These are phyloP conservation scores for Keithomyces neogunnii DNA, from an alignment of 2,329 filamentous ascomycete genomes.

Conservation along the genomic window DNA sequence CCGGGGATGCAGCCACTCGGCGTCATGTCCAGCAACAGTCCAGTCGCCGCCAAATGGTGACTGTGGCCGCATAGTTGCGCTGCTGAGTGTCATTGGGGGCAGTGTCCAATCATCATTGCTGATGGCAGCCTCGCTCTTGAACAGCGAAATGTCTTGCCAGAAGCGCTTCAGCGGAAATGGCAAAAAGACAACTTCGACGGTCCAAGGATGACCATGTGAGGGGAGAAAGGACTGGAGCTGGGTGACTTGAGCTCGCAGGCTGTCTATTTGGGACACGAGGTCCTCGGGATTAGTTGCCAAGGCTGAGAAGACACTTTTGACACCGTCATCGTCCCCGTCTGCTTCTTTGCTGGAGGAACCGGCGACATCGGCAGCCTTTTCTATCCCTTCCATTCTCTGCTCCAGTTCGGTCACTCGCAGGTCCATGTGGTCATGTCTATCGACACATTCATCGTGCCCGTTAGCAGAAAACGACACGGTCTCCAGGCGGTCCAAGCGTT, in stretches of 20 bases:
- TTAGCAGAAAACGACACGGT: constrained; percentile 58
- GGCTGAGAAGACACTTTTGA: constrained; percentile 38
- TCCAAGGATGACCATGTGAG: constrained; percentile 57
- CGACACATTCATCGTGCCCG: constrained; percentile 60
- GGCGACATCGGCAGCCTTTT: constrained; percentile 48
- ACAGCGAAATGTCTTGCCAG: constrained; percentile 43
- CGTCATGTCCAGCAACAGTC: constrained; percentile 33
- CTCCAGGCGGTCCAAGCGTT: constrained; percentile 61
- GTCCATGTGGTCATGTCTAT: constrained; percentile 59
- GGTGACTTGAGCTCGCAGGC: constrained; percentile 40
- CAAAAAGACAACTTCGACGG: constrained; percentile 67
- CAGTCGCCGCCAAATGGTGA: constrained; percentile 41
- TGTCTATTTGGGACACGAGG: constrained; percentile 40
- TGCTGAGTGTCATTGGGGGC: constrained; percentile 38
- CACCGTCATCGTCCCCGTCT: constrained; percentile 31
- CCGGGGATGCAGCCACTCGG: constrained; percentile 58
- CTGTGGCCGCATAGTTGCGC: constrained; percentile 34
- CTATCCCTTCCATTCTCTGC: constrained; percentile 50
- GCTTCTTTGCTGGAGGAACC: constrained; percentile 30
- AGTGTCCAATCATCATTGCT: constrained; percentile 47
- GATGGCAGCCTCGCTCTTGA: constrained; percentile 28
- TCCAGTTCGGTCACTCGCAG: constrained; percentile 63
- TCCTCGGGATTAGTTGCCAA: constrained; percentile 33
- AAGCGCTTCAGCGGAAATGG: constrained; percentile 56
- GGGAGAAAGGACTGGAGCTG: constrained; percentile 54